Evolutionary conservation across 352 stramenopile species (phyloP), one percentile per base, ranked within the genome.

Genomic region (Pythium biforme): DNA sequence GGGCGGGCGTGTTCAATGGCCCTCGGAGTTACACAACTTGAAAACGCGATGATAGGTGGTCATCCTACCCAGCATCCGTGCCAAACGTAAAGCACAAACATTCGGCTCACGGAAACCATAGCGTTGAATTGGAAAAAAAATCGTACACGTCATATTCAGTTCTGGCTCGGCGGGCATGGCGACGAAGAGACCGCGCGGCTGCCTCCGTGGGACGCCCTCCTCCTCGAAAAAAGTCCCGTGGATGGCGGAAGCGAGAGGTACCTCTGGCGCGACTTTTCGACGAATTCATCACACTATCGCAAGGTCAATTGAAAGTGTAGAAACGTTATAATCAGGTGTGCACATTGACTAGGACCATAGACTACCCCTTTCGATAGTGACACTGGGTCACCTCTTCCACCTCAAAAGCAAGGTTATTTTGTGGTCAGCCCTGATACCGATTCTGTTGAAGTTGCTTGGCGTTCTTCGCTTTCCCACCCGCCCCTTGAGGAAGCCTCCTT

Each of bases 391-490:
- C 17, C 0, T 37, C 29, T 20, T 22, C 39, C 31, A 66, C 59
- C 59, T 66, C 41, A 29, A 27, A 55, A 43, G 17, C 22, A 25
- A 62, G 60, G 60, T 67, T 55, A n/a, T 56, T 63, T 50, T 7
- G 7, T 14, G 3, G 4, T 17, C 40, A 41, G 9, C n/a, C 6
- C 14, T 27, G 20, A 33, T 34, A 19, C 17, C 20, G 22, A 40
- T 50, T 52, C 48, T 64, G 58, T 68, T 68, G 61, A 68, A 68
- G 61, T 69, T 64, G 62, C 55, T 55, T 51, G 47, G 27, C 26
- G 37, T 34, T 61, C 11, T 57, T 60, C 59, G 46, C 46, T 34
- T 52, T 52, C 46, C 23, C 23, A 15, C 23, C 46, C 46, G 25
- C 46, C 23, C 14, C 15, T 34, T 37, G 23, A 19, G 23, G 46